Percentiles rank a stretch among this genome's conserved stretches.
These are phyloP conservation scores for Peziza echinospora DNA, from an alignment of 495 filamentous ascomycete genomes.

Conservation along the genomic window DNA sequence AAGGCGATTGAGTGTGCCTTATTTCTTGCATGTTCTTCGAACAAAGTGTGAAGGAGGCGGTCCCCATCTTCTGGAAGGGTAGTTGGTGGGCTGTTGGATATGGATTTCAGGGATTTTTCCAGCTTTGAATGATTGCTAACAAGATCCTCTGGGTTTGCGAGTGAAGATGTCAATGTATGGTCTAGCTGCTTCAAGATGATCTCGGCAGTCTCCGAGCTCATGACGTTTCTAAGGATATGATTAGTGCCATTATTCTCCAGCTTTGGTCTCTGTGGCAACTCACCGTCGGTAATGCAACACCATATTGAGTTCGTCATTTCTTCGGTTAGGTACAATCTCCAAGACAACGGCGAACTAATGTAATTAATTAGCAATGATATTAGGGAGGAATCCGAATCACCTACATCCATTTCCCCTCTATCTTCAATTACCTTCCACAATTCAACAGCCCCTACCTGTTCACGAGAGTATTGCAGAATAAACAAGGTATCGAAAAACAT, in stretches of 20 bases:
- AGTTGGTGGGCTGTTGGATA: constrained; percentile 5
- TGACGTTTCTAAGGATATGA: constrained; percentile 17
- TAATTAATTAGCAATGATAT: constrained; percentile 7
- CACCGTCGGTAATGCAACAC: constrained; percentile 26
- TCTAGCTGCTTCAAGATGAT: constrained; percentile 30
- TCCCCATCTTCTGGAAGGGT: neutral
- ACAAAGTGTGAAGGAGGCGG: constrained; percentile 7
- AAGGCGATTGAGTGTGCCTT: constrained; percentile 17
- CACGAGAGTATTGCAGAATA: constrained; percentile 36
- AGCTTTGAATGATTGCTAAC: constrained; percentile 18
- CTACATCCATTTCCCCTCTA: constrained; percentile 50
- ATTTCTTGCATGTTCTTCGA: constrained; percentile 17
- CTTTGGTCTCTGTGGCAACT: no score
- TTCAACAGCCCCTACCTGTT: constrained; percentile 6
- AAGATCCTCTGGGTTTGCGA: constrained; percentile 20
- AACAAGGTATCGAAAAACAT: constrained; percentile 56
- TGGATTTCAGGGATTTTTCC: constrained; percentile 5
- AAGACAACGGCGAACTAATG: constrained; percentile 41
- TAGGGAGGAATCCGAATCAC: constrained; percentile 10
- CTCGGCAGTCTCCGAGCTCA: constrained; percentile 23
- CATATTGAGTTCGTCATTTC: constrained; percentile 25
- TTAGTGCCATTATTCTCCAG: no score
- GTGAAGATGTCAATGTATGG: constrained; percentile 24
- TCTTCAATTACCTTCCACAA: constrained; percentile 49
- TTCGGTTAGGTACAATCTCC: constrained; percentile 37